Base-by-base conservation (phyloP, 1,284 basidiomycete species). In the Cerioporus squamosus region DNA sequence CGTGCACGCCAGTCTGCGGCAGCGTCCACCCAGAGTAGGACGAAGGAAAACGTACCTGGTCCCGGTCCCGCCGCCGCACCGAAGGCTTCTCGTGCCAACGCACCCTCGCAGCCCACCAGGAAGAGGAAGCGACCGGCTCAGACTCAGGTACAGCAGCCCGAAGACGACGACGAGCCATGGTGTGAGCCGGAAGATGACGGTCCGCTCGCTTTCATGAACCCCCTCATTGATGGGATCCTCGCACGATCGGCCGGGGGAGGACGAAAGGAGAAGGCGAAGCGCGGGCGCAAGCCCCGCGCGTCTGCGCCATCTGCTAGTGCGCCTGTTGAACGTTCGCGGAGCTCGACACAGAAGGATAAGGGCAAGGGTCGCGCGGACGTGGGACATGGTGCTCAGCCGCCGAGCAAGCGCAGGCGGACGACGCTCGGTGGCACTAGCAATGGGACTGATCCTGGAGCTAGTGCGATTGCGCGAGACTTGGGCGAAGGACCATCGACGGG, bases 321-420 rank as follows among this genome's bases (percentile, higher is more conserved):
- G 10, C 15, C 39, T 40, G 39, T 15, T 9, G 39, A 14, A 3
- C 39, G 10, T 40, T 40, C 40, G 40, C 40, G 18, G 26, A 18
- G 26, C 24, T 33, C 24, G 24, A 31, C 47, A 12, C 20, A 23
- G 42, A 20, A 22, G 39, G 33, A 45, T 40, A 26, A 39, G 45
- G 39, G 44, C 39, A 54, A 55, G 29, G 45, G 44, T 12, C 45
- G 47, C 23, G 45, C 39, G 17, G 46, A 45, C 18, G 50, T 15
- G 38, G 58, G 24, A 12, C 38, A 26, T 8, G 51, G 24, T 36
- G 43, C 43, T 31, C 40, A 43, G 40, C n/a, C 40, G 48, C 52
- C 40, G 33, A 22, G 48, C 22, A 62, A 60, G 47, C 57, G 58
- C 15, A 57, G 57, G 51, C 57, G 50, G 57, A 60, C 57, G 6